Evolutionary conservation across 805 yeast species (phyloP), one percentile per base, ranked within the genome.

Genomic region (Wickerhamomyces bovis): DNA sequence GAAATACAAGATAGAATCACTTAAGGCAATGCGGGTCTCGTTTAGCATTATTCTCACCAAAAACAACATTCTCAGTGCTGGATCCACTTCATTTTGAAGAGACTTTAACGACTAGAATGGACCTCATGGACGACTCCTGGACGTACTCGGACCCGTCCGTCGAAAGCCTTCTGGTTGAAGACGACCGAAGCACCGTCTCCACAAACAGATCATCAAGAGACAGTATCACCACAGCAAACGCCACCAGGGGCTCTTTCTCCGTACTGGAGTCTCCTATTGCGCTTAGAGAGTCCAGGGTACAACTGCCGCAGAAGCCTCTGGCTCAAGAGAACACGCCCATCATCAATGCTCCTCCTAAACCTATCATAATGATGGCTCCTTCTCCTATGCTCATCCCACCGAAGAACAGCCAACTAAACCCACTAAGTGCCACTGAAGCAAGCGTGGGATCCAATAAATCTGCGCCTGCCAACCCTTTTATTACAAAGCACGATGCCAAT

Each of bases 391-490:
- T 44, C 4, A 12, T 41, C 2, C 30, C 53, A 15, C 41, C 41
- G 35, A 26, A 9, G 9, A 41, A 36, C 8, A 38, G 38, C 19
- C 38, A 46, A n/a, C 19, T 22, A 13, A 36, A 36, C 5, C 16
- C n/a, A 4, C 23, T 19, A 6, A 20, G 23, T 13, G 25, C 23
- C 16, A 36, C n/a, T 19, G 39, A 19, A 13, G n/a, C 23, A 5
- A 19, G 23, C 10, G 22, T 36, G 39, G 23, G 25, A 6, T 36
- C 23, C 18, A 38, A 62, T 25, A 73, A 73, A 50, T 65, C 78
- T 4, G 57, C 69, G 1, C 81, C 81, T 0, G 80, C 80, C 1
- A 64, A 70, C 50, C 81, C 82, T 0, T 70, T 66, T 41, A 77
- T 80, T 0, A 77, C 81, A 0, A 69, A 58, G 42, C 69, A 74